Conservation (phyloP, 2,329 filamentous ascomycete species). For the Sporothrix humicola region DNA sequence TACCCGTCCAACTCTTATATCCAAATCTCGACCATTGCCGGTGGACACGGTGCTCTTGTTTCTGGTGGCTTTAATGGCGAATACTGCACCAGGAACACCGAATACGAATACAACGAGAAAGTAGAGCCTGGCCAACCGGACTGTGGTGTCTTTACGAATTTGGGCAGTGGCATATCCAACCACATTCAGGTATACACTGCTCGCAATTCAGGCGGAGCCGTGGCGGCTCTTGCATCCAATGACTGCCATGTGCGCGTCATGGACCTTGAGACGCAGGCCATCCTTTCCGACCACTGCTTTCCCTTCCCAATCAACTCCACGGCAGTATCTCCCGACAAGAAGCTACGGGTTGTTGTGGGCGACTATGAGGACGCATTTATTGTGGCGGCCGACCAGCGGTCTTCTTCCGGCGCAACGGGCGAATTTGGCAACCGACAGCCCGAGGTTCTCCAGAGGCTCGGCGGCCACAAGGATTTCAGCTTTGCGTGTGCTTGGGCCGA, state of each 20-base stretch:
- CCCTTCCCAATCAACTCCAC: slow-evolving; percentile 73
- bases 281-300: slow-evolving; percentile 61
- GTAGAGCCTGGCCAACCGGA: slow-evolving; percentile 46
- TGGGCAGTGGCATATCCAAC: slow-evolving; percentile 66
- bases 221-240: slow-evolving; percentile 68
- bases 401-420: too few relatives aligned
- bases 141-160: slow-evolving; percentile 58
- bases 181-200: slow-evolving; percentile 64
- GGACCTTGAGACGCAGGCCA: slow-evolving; percentile 63
- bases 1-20: slow-evolving; percentile 49
- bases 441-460: slow-evolving; percentile 60
- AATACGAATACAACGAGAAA: slow-evolving; percentile 43
- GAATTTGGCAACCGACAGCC: slow-evolving; percentile 30
- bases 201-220: slow-evolving; percentile 57
- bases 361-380: slow-evolving; percentile 71
- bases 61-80: slow-evolving; percentile 64
- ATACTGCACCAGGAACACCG: slow-evolving; percentile 57
- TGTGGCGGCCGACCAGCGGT: slow-evolving; percentile 66
- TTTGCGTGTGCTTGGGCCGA: slow-evolving; percentile 83
- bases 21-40: slow-evolving; percentile 58
- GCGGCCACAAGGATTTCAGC: slow-evolving; percentile 71
- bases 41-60: slow-evolving; percentile 61
- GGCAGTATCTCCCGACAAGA: slow-evolving; percentile 71
- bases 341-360: slow-evolving; percentile 74
- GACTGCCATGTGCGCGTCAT: slow-evolving; percentile 64